Percentiles rank a stretch among this genome's conserved stretches.
phyloP scores from a whole-genome alignment of 2,329 filamentous ascomycete genomes.

The Reticulascus tulasneorum region DNA sequence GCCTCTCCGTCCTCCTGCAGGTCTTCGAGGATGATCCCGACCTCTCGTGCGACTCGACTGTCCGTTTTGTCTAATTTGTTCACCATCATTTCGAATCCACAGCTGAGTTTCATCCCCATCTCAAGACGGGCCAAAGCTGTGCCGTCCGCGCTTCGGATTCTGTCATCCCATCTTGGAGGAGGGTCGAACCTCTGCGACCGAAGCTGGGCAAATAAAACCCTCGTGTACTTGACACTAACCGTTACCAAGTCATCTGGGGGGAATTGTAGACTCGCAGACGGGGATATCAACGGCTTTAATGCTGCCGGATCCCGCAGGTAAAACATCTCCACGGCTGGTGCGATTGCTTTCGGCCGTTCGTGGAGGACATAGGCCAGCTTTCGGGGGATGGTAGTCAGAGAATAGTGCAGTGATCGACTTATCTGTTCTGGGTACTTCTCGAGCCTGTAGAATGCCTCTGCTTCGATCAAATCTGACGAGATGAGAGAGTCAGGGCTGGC shows the following conservation, averaged over 20 bases:
- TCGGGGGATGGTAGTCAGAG: slow-evolving; percentile 70
- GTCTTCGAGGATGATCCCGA: slow-evolving; percentile 73
- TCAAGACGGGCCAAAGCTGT: slow-evolving; percentile 45
- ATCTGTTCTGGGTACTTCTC: slow-evolving; percentile 80
- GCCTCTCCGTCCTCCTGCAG: slow-evolving; percentile 65
- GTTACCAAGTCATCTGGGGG: slow-evolving; percentile 75
- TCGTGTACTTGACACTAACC: slow-evolving; percentile 77
- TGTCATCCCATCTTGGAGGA: slow-evolving; percentile 46
- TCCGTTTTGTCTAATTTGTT: slow-evolving; percentile 64
- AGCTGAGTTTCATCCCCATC: slow-evolving; percentile 83
- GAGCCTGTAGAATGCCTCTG: slow-evolving; percentile 86
- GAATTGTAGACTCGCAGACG: slow-evolving; percentile 56
- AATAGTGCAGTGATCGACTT: slow-evolving; percentile 68
- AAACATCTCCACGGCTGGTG: slow-evolving; percentile 84
- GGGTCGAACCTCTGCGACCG: slow-evolving; percentile 78
- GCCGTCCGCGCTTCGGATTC: slow-evolving; percentile 18
- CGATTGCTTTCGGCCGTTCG: slow-evolving; percentile 68
- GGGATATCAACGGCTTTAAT: slow-evolving; percentile 62
- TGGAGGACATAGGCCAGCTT: slow-evolving; percentile 79
- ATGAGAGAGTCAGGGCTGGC: slow-evolving; percentile 56
- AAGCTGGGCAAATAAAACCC: slow-evolving; percentile 85
- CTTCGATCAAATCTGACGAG: slow-evolving; percentile 71
- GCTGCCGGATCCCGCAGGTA: slow-evolving; percentile 82
- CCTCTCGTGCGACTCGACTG: slow-evolving; percentile 66
- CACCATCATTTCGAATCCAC: slow-evolving; percentile 86